Base-by-base conservation (phyloP, 2,329 filamentous ascomycete species). In the Moelleriella libera region DNA sequence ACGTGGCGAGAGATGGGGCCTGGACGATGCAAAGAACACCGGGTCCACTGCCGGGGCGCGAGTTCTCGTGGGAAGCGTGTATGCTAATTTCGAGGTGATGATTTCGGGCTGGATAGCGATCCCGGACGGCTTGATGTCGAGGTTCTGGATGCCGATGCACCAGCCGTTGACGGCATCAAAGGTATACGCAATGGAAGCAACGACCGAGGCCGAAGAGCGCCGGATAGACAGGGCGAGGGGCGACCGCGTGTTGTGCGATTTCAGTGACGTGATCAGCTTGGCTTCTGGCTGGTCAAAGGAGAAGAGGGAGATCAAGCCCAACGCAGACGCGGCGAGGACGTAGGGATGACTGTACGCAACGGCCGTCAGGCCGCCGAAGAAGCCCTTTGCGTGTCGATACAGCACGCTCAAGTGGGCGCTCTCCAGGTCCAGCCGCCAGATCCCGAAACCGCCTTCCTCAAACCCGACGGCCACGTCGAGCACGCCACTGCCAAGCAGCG, bases 71-170 rank as follows among this genome's bases (percentile, higher is more conserved):
- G 65, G 63, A 3, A 63, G 51, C 11, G 65, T 65, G 45, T 60
- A 63, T 7, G 64, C 64, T 7, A 67, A 55, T 41, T 63, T 59
- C 3, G 65, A 67, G 4, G 58, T 59, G 41, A 65, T 51, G n/a
- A 59, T 56, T 14, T 64, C 61, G 30, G 55, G 56, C 5, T 47
- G 44, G 4, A 51, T 5, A 5, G 47, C n/a, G 60, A 61, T 12
- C 8, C 34, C 34, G 1, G 60, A 55, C 5, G 60, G 57, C 1
- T 58, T 64, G 42, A 94, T 73, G 49, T 83, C 80, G 42, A 96
- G 69, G 62, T 96, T 90, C 62, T 97, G 90, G n/a, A 97, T 78
- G 2, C 88, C 89, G 12, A 95, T 76, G 6, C 85, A 88, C 86
- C 89, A 96, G 30, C 88, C 88, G 42, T 80, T 80, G 3, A 82